Base-by-base conservation (phyloP, 768 basidiomycete genomes). In the Chalciporus piperatus region DNA sequence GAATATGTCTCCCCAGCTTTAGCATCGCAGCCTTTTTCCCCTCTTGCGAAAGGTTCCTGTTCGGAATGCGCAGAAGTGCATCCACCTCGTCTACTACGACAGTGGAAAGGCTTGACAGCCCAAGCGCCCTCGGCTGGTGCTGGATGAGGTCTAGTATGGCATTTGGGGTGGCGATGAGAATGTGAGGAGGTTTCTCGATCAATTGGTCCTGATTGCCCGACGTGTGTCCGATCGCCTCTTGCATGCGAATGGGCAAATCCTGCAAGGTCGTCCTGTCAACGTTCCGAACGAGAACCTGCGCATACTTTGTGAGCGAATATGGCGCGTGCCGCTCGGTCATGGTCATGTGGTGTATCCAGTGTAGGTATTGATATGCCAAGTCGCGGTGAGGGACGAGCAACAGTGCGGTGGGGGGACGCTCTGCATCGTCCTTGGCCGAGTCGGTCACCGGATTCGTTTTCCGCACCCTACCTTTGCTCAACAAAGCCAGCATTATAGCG, bases 31-130 rank as follows among this genome's bases (percentile, higher is more conserved):
- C 71, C 59, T 74, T 76, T 51, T 66, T 64, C 45, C 59, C 63
- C 45, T 67, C 74, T 62, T 75, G 60, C 56, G 72, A 40, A 67
- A 67, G 51, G 71, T 74, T 52, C 62, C 65, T 44, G 8, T 4
- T 39, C 17, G 84, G 78, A 6, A 76, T 68, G 52, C 79, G 80
- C 48, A 92, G 72, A 37, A 90, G 70, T 64, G 83, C 85, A 60
- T 91, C 89, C 42, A 81, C 84, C 63, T 91, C 89, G 56, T 91
- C 89, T 48, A 90, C 81, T 32, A 83, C 82, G 42, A 91, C 75
- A 2, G 76, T 78, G 13, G 77, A 77, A 46, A 87, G 67, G 44
- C 66, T 68, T 6, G 65, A 58, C 43, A 87, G 54, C 47, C 74
- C 72, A 17, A 88, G 64, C 13, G 70, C 74, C 17, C 69, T 59